These are phyloP conservation scores for Cytospora mali DNA, from an alignment of 2,329 filamentous ascomycete species.

Conservation along the genomic window DNA sequence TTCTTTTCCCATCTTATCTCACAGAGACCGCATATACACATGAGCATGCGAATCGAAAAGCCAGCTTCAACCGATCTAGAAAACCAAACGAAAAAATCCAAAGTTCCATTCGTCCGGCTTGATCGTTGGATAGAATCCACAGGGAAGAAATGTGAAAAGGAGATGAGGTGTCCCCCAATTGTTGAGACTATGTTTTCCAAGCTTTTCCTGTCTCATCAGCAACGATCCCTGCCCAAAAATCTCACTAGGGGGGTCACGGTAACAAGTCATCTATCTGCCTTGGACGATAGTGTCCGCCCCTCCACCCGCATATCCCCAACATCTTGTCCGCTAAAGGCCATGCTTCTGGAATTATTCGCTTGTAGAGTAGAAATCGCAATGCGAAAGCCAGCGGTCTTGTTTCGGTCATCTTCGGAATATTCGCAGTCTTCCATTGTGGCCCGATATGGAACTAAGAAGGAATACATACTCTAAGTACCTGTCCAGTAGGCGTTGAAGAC, in stretches of 20 bases:
- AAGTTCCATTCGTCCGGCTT: background rate
- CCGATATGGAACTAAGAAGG: background rate
- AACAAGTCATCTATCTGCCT: no score
- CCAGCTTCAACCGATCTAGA: no score
- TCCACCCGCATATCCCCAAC: slow-evolving; percentile 48
- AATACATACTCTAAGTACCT: background rate
- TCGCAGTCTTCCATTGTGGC: background rate
- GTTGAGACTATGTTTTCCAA: slow-evolving; percentile 22
- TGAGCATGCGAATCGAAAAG: no score
- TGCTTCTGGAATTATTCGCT: background rate
- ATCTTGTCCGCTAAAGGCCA: slow-evolving; percentile 41
- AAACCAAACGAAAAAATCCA: background rate
- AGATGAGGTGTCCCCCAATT: slow-evolving; percentile 25
- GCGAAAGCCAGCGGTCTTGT: background rate
- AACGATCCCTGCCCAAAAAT: slow-evolving; percentile 5
- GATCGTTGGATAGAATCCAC: background rate
- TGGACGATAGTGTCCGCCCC: slow-evolving; percentile 18
- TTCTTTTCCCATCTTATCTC: background rate
- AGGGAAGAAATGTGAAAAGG: slow-evolving; percentile 4
- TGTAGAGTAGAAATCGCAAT: background rate
- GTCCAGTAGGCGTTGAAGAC: no score
- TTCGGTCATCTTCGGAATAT: background rate
- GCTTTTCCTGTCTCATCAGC: background rate
- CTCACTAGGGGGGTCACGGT: slow-evolving; percentile 5
- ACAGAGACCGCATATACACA: background rate